Evolutionary conservation across 2,329 filamentous ascomycete species (phyloP), one percentile per base, ranked within the genome.

Genomic region (Arthroderma sp.): DNA sequence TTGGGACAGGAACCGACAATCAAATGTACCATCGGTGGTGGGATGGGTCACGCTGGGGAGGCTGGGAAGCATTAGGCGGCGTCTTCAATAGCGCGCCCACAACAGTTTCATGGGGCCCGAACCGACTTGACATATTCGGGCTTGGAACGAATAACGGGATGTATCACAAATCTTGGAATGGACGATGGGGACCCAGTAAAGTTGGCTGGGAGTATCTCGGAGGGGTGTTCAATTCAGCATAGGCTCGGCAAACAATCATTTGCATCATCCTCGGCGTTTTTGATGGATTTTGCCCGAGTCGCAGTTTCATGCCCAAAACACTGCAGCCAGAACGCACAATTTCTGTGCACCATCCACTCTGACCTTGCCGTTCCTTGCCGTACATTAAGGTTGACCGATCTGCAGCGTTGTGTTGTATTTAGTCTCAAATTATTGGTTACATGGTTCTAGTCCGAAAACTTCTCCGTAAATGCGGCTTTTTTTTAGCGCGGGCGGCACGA

Each of bases 81-180:
- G 42, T 49, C 11, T 52, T 53, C 32, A 52, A 43, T 29, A 52
- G 46, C 9, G 47, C 46, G 4, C 52, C 52, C 9, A 40, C 43
- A 1, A 47, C 51, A 10, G 48, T 55, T 6, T 50, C 48, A 2
- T 55, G 52, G 51, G 49, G 40, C 4, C 34, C 36, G 2, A 46
- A 46, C 30, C 45, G 53, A n/a, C 46, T 53, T n/a, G 51, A 55
- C 32, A 44, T 55, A 5, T 57, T 57, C 38, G 48, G 48, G 2
- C 38, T 51, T 7, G 51, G 53, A 15, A 51, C 50, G 4, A 44
- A 55, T 32, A 50, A 49, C 27, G 34, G 34, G 11, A 47, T 44
- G 45, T 47, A 32, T 38, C 50, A 45, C 42, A 50, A 49, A 41
- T 43, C 36, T 46, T 52, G 40, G 43, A 50, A 40, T 39, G 40